These are phyloP conservation scores for Chrysoporthe puriensis DNA, from an alignment of 2,329 filamentous ascomycete genomes.

Conservation along the genomic window DNA sequence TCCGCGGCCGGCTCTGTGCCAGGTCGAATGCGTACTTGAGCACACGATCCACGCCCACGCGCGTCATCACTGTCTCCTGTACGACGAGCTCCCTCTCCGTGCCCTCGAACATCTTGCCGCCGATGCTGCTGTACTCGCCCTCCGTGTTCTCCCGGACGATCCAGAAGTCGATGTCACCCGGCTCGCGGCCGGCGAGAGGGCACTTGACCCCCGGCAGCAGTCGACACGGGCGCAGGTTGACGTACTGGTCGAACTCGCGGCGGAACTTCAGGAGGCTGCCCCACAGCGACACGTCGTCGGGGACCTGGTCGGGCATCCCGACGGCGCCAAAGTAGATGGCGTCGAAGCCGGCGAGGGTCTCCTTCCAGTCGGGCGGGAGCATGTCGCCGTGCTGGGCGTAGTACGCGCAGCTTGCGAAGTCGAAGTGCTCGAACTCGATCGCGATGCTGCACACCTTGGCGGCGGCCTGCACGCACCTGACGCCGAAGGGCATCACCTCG, in stretches of 20 bases:
- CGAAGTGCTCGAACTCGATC: slow-evolving; percentile 63
- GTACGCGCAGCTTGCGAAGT: slow-evolving; percentile 69
- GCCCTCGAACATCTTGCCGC: slow-evolving; percentile 61
- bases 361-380: slow-evolving; percentile 50
- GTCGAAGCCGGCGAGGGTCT: slow-evolving; percentile 61
- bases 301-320: slow-evolving; percentile 57
- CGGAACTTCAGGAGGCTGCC: slow-evolving; percentile 68
- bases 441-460: slow-evolving; percentile 53
- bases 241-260: slow-evolving; percentile 69
- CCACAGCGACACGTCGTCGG: slow-evolving; percentile 71
- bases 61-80: slow-evolving; percentile 64
- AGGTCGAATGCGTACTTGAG: slow-evolving; percentile 65
- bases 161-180: slow-evolving; percentile 66
- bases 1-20: slow-evolving; percentile 57
- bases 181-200: slow-evolving; percentile 55
- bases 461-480: slow-evolving; percentile 60
- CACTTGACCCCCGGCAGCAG: slow-evolving; percentile 63
- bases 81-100: slow-evolving; percentile 62
- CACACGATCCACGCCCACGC: slow-evolving; percentile 59
- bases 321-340: slow-evolving; percentile 72
- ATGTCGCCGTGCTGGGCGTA: slow-evolving; percentile 49
- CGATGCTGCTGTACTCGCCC: slow-evolving; percentile 66
- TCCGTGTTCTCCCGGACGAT: slow-evolving; percentile 68
- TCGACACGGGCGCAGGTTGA: slow-evolving; percentile 68
- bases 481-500: slow-evolving; percentile 67